A percentile compares a stretch with the other conserved stretches of the same genome.
phyloP scores from a whole-genome alignment of 305 asterid genomes.

The Petunia hybrid region DNA sequence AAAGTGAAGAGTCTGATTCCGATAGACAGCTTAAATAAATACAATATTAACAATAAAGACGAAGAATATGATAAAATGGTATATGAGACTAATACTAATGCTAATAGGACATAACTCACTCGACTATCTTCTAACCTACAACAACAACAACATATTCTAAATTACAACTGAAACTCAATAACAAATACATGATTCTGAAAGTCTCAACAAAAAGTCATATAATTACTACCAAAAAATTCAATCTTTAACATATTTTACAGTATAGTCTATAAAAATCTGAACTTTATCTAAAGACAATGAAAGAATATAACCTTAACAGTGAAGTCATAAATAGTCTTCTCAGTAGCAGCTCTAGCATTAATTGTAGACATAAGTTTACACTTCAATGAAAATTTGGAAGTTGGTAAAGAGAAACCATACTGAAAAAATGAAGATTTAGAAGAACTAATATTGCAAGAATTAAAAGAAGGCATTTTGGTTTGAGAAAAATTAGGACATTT shows the following conservation, averaged over 20 bases:
- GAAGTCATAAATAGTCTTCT: conserved; percentile 74
- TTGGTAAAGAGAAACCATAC: conserved; percentile 55
- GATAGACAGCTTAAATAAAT: no score
- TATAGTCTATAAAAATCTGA: neutral
- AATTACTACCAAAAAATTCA: neutral
- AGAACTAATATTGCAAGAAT: conserved; percentile 50
- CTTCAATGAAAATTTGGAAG: conserved; percentile 52
- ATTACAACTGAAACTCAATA: neutral
- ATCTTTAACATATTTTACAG: neutral
- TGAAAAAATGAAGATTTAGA: conserved; percentile 60
- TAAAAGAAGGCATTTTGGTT: conserved; percentile 46
- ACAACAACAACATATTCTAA: neutral
- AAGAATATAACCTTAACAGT: conserved; percentile 65
- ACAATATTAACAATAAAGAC: no score
- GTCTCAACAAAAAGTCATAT: neutral
- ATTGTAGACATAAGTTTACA: conserved; percentile 57
- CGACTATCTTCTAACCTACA: no score
- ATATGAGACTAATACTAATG: no score
- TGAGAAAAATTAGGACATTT: conserved; percentile 37
- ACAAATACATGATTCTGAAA: neutral
- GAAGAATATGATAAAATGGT: no score
- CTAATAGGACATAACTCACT: no score
- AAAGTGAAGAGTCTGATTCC: no score
- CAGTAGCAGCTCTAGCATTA: conserved; percentile 79
- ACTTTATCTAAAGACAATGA: neutral